Conservation (phyloP, 768 basidiomycete species). For the Amanita molliuscula region DNA sequence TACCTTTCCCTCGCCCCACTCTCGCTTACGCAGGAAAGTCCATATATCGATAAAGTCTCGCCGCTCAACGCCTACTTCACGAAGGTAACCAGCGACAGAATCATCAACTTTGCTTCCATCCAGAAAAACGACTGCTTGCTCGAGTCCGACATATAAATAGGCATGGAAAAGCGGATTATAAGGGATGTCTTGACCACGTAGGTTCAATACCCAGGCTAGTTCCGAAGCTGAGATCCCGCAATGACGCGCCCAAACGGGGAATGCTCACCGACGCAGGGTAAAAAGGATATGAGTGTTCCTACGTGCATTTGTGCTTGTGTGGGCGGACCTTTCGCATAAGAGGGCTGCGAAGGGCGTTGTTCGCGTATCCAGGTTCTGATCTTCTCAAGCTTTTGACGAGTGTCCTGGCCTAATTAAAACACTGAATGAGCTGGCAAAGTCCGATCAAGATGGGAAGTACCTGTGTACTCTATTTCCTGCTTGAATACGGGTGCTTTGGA, state of each 20-base stretch:
- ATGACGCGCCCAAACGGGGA: background rate
- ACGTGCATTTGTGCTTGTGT: slow-evolving; percentile 53
- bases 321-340: slow-evolving; percentile 54
- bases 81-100: slow-evolving; percentile 49
- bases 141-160: slow-evolving; percentile 66
- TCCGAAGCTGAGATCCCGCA: slow-evolving; percentile 1
- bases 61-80: slow-evolving; percentile 42
- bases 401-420: slow-evolving; percentile 38
- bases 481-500: slow-evolving; percentile 54
- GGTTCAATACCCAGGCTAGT: slow-evolving; percentile 77
- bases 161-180: slow-evolving; percentile 89
- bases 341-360: slow-evolving; percentile 48
- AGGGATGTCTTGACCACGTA: slow-evolving; percentile 84
- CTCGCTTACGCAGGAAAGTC: slow-evolving; percentile 62
- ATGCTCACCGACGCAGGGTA: slow-evolving; percentile 59
- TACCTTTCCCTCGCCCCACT: slow-evolving; percentile 76
- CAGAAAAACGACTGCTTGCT: slow-evolving; percentile 64
- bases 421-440: background rate
- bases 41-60: slow-evolving; percentile 71
- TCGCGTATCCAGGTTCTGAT: slow-evolving; percentile 60
- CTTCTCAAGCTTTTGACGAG: slow-evolving; percentile 57
- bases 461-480: slow-evolving; percentile 65
- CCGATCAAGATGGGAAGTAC: slow-evolving; percentile 15
- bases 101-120: slow-evolving; percentile 54
- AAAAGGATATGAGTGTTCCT: slow-evolving; percentile 55